Evolutionary conservation across 331 rosid species (phyloP).

Genomic region (Cydonia oblonga): DNA sequence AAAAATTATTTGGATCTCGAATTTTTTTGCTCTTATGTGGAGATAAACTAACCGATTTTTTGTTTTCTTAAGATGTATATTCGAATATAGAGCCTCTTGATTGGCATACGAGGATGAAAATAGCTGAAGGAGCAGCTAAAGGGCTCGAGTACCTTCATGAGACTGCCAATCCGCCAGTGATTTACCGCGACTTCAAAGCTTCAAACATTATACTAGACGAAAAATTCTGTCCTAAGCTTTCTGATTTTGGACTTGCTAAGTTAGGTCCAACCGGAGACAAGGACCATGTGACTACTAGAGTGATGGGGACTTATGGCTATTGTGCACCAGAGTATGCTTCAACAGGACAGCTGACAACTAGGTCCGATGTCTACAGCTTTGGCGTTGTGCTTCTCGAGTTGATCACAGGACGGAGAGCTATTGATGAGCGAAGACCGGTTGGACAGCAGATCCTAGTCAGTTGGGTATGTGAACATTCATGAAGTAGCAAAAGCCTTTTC

Average conservation of each 20-base stretch:
- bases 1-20: too few relatives aligned
- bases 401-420: slow-evolving; percentile 56
- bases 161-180: slow-evolving; percentile 41
- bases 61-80: slow-evolving; percentile 25
- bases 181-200: slow-evolving; percentile 57
- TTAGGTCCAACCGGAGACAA: slow-evolving; percentile 49
- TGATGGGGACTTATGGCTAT: slow-evolving; percentile 83
- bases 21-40: too few relatives aligned
- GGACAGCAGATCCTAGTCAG: slow-evolving; percentile 52
- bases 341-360: slow-evolving; percentile 40
- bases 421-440: slow-evolving; percentile 28
- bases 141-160: slow-evolving; percentile 70
- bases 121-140: slow-evolving; percentile 58
- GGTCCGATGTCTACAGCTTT: slow-evolving; percentile 63
- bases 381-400: slow-evolving; percentile 74
- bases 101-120: slow-evolving; percentile 61
- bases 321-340: slow-evolving; percentile 80
- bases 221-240: slow-evolving; percentile 43
- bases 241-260: slow-evolving; percentile 79
- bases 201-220: slow-evolving; percentile 57
- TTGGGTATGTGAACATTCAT: slow-evolving; percentile 46
- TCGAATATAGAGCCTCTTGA: slow-evolving; percentile 36
- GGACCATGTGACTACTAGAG: slow-evolving; percentile 42
- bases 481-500: too few relatives aligned
- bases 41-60: too few relatives aligned